Evolutionary conservation across 129 eudicot species (phyloP), one percentile per base, ranked within the genome.

Genomic region (Kitagawia praeruptora): DNA sequence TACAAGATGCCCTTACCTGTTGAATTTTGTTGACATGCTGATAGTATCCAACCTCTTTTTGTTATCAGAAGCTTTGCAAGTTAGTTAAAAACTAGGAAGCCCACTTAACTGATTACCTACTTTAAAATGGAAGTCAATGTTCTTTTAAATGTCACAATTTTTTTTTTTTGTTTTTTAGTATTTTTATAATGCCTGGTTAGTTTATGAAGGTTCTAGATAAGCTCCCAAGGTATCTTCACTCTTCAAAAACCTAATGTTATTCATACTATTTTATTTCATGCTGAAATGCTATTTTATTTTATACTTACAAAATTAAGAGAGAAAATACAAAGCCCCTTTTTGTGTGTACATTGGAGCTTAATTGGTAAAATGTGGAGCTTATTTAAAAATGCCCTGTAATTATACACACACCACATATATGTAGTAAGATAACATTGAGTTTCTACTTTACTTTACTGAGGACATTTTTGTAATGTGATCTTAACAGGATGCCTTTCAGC

Each of bases 401-500:
- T 56, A 21, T 23, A 56, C 28, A 21, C 8, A 2, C 66, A 56
- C 69, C 4, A n/a, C 5, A 61, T 10, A n/a, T 61, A 61, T n/a
- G 69, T 25, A 61, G 15, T 13, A 61, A 9, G 34, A 61, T 23
- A 8, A 8, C 28, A 0, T n/a, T 27, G 73, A 67, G 15, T 31
- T 34, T 67, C 56, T 31, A 27, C n/a, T 64, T 19, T 64, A 40
- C 48, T 49, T 82, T 38, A 48, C 44, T 61, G 34, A 64, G 8
- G 78, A 73, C 47, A 3, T 78, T 19, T 80, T 74, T 83, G 75
- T 66, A n/a, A 58, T 78, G 42, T 84, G 84, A 25, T 78, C 18
- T 77, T 83, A 44, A 74, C 89, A 95, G 98, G 92, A 84, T 82
- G 79, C 92, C 96, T 74, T 77, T 86, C 80, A 84, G 77, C 75